A percentile compares a stretch with the other conserved stretches of the same genome.
phyloP scores from a whole-genome alignment of 768 basidiomycete genomes.

The Lactarius vividus region DNA sequence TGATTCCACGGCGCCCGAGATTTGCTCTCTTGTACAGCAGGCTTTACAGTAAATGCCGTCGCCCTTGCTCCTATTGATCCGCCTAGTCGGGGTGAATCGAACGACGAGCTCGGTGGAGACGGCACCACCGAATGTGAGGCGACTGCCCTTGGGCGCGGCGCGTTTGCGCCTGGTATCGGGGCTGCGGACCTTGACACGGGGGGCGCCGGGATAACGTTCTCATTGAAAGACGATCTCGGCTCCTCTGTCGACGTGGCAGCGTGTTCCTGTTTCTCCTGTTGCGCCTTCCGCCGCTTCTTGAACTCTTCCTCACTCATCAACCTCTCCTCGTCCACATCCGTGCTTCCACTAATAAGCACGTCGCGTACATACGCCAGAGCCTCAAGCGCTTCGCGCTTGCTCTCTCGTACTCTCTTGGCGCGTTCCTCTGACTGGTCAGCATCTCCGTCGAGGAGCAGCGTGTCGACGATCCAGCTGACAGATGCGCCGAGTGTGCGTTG shows the following conservation, averaged over 20 bases:
- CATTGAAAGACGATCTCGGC: constrained; percentile 6
- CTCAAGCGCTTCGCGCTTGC: constrained; percentile 64
- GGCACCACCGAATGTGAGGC: constrained; percentile 17
- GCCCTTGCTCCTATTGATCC: constrained; percentile 21
- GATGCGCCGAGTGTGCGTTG: constrained; percentile 68
- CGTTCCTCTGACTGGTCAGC: constrained; percentile 43
- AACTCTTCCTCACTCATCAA: constrained; percentile 56
- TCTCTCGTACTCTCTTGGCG: constrained; percentile 43
- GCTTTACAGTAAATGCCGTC: constrained; percentile 20
- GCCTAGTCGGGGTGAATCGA: constrained; percentile 24
- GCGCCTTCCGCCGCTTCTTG: constrained; percentile 37
- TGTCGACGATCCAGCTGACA: constrained; percentile 71
- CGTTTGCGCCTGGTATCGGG: constrained; percentile 16
- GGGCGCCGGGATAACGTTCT: constrained; percentile 24
- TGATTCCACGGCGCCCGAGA: constrained; percentile 56
- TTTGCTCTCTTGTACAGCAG: constrained; percentile 25
- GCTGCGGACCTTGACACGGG: constrained; percentile 25
- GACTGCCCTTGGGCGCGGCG: constrained; percentile 24
- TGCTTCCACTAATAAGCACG: constrained; percentile 54
- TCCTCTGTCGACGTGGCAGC: constrained; percentile 16
- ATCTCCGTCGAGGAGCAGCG: constrained; percentile 55
- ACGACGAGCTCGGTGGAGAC: constrained; percentile 23
- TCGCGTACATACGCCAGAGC: constrained; percentile 77
- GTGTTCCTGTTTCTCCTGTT: constrained; percentile 26
- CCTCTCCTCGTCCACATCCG: constrained; percentile 62